Percentiles rank a stretch among this genome's conserved stretches.
Conservation (phyloP, 768 basidiomycete species). For the Pholiota molesta region DNA sequence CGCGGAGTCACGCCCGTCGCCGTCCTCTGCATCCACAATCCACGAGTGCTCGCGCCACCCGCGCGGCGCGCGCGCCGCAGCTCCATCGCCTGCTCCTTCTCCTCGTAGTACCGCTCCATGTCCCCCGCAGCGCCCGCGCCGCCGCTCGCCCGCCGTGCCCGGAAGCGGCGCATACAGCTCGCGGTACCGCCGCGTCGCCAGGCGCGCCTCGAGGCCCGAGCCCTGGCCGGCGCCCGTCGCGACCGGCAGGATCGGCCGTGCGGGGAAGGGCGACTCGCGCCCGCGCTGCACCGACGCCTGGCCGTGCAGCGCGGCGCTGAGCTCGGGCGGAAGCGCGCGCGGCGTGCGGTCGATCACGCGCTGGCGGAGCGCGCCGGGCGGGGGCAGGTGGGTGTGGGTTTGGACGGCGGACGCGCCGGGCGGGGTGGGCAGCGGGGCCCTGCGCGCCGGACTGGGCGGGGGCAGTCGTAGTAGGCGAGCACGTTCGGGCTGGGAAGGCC, state of each 20-base stretch:
- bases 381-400: conserved; percentile 5
- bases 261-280: conserved; percentile 53
- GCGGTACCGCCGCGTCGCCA: conserved; percentile 32
- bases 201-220: conserved; percentile 29
- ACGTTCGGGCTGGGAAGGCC: conserved; percentile 40
- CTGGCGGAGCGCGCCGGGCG: conserved; percentile 25
- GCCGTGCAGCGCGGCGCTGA: conserved; percentile 5
- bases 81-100: conserved; percentile 12
- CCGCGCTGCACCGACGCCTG: conserved; percentile 42
- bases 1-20: conserved; percentile 4
- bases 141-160: background rate
- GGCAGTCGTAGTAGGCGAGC: conserved; percentile 51
- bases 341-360: conserved; percentile 24
- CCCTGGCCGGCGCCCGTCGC: conserved; percentile 7
- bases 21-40: conserved; percentile 23
- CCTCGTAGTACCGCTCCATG: conserved; percentile 2
- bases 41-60: background rate
- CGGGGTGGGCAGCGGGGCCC: conserved; percentile 44
- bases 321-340: conserved; percentile 18
- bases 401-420: conserved; percentile 10
- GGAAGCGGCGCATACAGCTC: conserved; percentile 29
- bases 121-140: background rate
- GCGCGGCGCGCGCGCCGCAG: conserved; percentile 5
- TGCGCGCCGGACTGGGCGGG: conserved; percentile 54
- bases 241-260: conserved; percentile 38